Percentiles rank a stretch among this genome's conserved stretches.
phyloP scores from a whole-genome alignment of 768 basidiomycete species.

The Pleurotus eryngii region DNA sequence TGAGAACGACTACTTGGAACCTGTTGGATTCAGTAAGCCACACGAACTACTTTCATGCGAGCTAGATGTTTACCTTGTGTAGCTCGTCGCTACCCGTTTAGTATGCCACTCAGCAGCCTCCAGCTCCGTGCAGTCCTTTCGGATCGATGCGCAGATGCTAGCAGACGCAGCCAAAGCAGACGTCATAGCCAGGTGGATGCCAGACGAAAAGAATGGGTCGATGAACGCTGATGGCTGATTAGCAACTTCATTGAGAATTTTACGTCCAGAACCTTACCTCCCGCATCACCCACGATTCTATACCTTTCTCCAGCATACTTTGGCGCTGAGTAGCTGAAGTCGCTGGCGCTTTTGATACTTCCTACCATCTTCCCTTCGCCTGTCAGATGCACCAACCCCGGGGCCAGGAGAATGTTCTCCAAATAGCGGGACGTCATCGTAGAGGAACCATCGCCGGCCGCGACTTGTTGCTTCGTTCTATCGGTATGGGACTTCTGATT shows the following conservation, averaged over 20 bases:
- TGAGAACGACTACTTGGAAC: conserved; percentile 68
- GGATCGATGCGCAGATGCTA: conserved; percentile 54
- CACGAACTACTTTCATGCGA: background rate
- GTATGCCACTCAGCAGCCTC: conserved; percentile 53
- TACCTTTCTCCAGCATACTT: conserved; percentile 52
- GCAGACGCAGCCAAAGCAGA: conserved; percentile 56
- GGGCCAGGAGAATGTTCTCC: conserved; percentile 42
- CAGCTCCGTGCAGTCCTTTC: conserved; percentile 43
- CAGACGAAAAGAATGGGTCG: conserved; percentile 64
- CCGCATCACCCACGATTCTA: conserved; percentile 66
- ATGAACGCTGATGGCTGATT: conserved; percentile 45
- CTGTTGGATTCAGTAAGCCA: conserved; percentile 24
- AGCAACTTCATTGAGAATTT: background rate
- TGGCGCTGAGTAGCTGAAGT: conserved; percentile 64
- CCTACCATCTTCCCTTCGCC: conserved; percentile 36
- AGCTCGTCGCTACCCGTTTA: conserved; percentile 51
- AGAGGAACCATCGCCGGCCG: conserved; percentile 18
- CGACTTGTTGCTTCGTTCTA: conserved; percentile 23
- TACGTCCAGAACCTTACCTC: conserved; percentile 16
- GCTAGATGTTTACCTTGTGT: conserved; percentile 42
- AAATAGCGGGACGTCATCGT: conserved; percentile 39
- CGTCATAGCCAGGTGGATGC: conserved; percentile 63
- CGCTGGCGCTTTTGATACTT: conserved; percentile 50
- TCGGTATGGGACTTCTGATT: conserved; percentile 32
- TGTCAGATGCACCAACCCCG: conserved; percentile 40